A percentile compares a stretch with the other conserved stretches of the same genome.
These are phyloP conservation scores for Penicillium sp. DNA, from an alignment of 2,329 filamentous ascomycete genomes.

Conservation along the genomic window DNA sequence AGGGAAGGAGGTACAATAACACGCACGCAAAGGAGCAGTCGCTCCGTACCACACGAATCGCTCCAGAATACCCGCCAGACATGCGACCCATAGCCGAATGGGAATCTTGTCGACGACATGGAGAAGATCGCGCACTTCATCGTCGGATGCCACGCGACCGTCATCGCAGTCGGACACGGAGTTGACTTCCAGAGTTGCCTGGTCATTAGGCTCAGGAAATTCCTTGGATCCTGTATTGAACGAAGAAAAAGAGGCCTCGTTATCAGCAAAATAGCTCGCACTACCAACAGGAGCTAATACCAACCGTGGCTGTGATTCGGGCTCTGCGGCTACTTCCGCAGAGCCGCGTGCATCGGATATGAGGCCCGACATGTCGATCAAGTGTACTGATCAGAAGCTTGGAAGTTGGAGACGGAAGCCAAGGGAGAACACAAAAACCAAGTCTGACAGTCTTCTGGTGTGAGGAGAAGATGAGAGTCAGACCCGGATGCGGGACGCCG, in stretches of 20 bases:
- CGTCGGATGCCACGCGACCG: slow-evolving; percentile 7
- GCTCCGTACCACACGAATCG: slow-evolving; percentile 15
- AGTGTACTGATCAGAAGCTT: too few species aligned
- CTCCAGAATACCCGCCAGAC: slow-evolving; percentile 8
- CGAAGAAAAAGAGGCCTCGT: background rate
- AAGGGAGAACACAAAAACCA: too few species aligned
- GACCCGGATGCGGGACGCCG: too few species aligned
- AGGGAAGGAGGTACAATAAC: background rate
- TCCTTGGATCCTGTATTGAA: background rate
- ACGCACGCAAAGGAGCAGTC: slow-evolving; percentile 10
- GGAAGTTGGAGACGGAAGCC: too few species aligned
- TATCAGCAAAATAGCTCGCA: background rate
- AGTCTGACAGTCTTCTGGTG: too few species aligned
- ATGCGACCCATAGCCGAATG: slow-evolving; percentile 6
- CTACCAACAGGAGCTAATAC: background rate
- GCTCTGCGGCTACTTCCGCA: background rate
- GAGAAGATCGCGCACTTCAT: slow-evolving; percentile 10
- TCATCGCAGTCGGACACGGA: background rate
- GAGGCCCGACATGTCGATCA: background rate
- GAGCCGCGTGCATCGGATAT: background rate
- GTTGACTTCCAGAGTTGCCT: background rate
- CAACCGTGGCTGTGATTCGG: background rate
- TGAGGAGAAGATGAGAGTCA: too few species aligned
- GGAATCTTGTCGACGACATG: slow-evolving; percentile 12
- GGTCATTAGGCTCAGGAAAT: background rate